Base-by-base conservation (phyloP, 176 grass and related monocot genomes). In the Panicum miliaceum region DNA sequence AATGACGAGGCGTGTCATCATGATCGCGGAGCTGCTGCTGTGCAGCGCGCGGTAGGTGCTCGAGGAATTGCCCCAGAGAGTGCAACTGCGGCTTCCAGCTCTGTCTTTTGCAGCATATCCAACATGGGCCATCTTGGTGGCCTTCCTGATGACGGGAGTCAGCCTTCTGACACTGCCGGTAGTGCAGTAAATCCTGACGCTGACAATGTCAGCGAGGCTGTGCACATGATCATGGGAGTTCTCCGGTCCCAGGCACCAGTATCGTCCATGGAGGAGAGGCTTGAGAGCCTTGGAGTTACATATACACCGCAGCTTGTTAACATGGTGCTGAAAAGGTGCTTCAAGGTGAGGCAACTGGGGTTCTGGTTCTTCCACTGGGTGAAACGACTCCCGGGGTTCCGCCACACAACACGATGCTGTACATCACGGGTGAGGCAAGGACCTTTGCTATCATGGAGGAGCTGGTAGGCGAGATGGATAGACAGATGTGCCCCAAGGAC, bases 311-410 rank as follows among this genome's bases (percentile, higher is more conserved):
- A 81, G 29, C 35, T 97, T 37, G 88, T 89, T 19, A 91, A 68
- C 43, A 94, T 88, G 88, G 94, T 97, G 29, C 80, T 97, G 51
- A 90, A 92, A 66, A 76, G 90, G 83, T 97, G 94, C 72, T 92
- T 90, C 76, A 94, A 97, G 60, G 73, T 87, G 38, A 19, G 83
- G 50, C 88, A 89, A 60, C 72, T 94, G 69, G 92, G 88, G 22
- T 79, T 89, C 82, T 67, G 35, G 6, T 97, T 94, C 76, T 94
- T 94, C 50, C 63, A 90, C 78, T 97, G 90, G 94, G 85, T 90
- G 26, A 97, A 87, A 68, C 78, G 22, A 3, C 36, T 77, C 67
- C 88, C 83, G 0, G 79, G 74, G 27, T 94, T 89, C 23, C 68
- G 20, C 65, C 94, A 92, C 68, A 90, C 88, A 0, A 94, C 82